Conservation (phyloP, 768 basidiomycete species). For the Suillus spraguei region DNA sequence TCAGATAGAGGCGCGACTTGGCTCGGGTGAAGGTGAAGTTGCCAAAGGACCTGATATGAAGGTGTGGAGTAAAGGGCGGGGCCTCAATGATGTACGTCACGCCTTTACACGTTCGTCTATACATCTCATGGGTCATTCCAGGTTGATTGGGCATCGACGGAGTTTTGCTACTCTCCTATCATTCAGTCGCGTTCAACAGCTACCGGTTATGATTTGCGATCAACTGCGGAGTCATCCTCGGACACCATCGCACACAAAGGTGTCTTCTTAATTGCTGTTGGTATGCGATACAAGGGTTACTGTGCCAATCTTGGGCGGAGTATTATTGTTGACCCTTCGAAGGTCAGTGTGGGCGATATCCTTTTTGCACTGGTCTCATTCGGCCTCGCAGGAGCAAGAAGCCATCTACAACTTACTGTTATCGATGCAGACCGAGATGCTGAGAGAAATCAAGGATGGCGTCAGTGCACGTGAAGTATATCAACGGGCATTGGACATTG, state of each 20-base stretch:
- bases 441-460: conserved; percentile 80
- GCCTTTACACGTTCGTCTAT: neutral
- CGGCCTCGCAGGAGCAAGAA: conserved; percentile 78
- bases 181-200: conserved; percentile 90
- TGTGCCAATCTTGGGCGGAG: conserved; percentile 92
- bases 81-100: conserved; percentile 67
- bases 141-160: conserved; percentile 89
- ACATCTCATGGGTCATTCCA: conserved; percentile 33
- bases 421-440: conserved; percentile 73
- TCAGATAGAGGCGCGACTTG: conserved; percentile 86
- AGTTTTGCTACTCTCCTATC: conserved; percentile 95
- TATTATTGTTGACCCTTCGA: conserved; percentile 93
- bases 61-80: conserved; percentile 83
- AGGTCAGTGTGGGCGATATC: conserved; percentile 45
- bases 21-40: conserved; percentile 62
- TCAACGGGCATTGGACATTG: conserved; percentile 65
- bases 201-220: conserved; percentile 85
- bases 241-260: conserved; percentile 87
- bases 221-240: conserved; percentile 82
- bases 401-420: conserved; percentile 79
- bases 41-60: conserved; percentile 90
- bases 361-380: neutral
- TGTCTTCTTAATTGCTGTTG: conserved; percentile 84
- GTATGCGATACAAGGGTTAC: conserved; percentile 91
- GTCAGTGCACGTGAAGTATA: conserved; percentile 80